phyloP scores from a whole-genome alignment of 2,329 filamentous ascomycete species.

The Penicillium crustosum region DNA sequence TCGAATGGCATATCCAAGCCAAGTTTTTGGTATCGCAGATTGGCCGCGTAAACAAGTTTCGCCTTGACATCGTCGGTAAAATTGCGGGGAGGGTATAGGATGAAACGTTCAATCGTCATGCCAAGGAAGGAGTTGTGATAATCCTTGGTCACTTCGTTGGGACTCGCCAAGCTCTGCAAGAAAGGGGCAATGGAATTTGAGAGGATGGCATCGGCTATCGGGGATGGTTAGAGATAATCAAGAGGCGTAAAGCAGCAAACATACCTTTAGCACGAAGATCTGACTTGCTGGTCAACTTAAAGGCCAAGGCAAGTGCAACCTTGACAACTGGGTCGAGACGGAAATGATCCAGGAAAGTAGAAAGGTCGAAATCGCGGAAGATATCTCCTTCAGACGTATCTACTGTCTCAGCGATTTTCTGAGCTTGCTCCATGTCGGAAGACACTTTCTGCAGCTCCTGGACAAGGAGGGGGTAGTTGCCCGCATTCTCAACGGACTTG shows the following conservation, averaged over 20 bases:
- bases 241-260: conserved; percentile 17
- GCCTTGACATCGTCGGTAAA: conserved; percentile 78
- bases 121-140: conserved; percentile 72
- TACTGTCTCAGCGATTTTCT: conserved; percentile 89
- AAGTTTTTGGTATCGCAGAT: conserved; percentile 67
- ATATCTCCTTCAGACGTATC: conserved; percentile 88
- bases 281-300: conserved; percentile 75
- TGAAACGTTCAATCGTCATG: conserved; percentile 78
- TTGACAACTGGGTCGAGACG: conserved; percentile 86
- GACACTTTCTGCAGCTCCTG: conserved; percentile 84
- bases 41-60: conserved; percentile 61
- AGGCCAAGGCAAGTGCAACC: conserved; percentile 82
- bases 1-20: conserved; percentile 44
- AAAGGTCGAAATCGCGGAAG: conserved; percentile 94
- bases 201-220: conserved; percentile 83
- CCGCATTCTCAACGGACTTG: conserved; percentile 70
- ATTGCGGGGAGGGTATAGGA: conserved; percentile 81
- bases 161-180: conserved; percentile 69
- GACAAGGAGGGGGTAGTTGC: conserved; percentile 79
- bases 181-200: conserved; percentile 77
- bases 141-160: conserved; percentile 62
- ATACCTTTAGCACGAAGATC: conserved; percentile 89
- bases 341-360: conserved; percentile 93
- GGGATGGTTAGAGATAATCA: not conserved
- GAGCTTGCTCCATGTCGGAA: conserved; percentile 75